Evolutionary conservation across 371 early-diverging fungal genomes (phyloP), one percentile per base, ranked within the genome.

Genomic region (Lichtheimia ramosa): DNA sequence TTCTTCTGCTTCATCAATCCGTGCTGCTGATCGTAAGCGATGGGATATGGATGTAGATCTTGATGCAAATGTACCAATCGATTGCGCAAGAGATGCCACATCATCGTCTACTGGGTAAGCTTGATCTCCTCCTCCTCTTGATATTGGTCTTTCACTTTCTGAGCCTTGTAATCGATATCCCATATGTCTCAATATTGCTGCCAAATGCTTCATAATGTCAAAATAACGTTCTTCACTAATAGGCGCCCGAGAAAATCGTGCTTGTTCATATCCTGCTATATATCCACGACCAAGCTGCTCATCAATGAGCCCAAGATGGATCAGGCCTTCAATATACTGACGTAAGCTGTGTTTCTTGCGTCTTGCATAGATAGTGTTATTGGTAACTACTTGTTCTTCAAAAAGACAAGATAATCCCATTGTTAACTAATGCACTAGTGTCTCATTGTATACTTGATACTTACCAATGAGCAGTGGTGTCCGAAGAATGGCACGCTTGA

Each of bases 381-480:
- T 64, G 3, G 82, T 84, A 15, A 81, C 79, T 52, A 34, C 34
- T 34, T 34, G 34, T 75, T 69, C 55, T 84, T 83, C 81, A 64
- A 27, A 34, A 8, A 34, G 6, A 34, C 25, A 25, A 34, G 5
- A 10, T 8, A 10, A 34, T 34, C 8, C 10, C 5, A 24, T 41
- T 50, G n/a, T 40, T 13, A 13, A 39, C 52, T 54, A 20, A 3
- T 40, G 21, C 3, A 34, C 3, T 10, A 53, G 8, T 23, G 7
- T n/a, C n/a, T n/a, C n/a, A n/a, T 1, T 14, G 14, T 18, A 5
- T 48, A 6, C 43, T 49, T 14, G 63, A 10, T 10, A 2, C 16
- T 62, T 77, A 83, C 86, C 85, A 42, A 91, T 79, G 21, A 87
- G 71, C 6, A 77, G 72, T 43, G 87, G 77, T 7, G 91, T 86